Conservation (phyloP, 768 basidiomycete species). For the Mycena maculata region DNA sequence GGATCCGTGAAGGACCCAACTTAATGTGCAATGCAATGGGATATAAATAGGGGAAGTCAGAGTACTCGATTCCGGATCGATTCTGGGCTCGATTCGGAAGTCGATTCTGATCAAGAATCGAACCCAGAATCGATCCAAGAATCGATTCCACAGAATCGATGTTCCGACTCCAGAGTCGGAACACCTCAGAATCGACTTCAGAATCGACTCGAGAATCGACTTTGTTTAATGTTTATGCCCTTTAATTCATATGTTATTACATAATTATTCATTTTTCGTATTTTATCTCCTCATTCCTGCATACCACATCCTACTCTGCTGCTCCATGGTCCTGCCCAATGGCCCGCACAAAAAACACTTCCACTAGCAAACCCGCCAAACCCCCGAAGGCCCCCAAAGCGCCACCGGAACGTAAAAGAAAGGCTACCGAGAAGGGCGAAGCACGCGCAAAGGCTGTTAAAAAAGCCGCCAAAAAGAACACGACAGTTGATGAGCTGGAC, state of each 20-base stretch:
- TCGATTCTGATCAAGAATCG: constrained; percentile 3
- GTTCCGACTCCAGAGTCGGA: constrained; percentile 9
- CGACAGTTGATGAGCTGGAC: neutral
- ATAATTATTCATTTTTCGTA: neutral
- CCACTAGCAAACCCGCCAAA: too few species aligned
- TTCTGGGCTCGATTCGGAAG: neutral
- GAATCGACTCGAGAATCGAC: neutral
- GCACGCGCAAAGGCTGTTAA: neutral
- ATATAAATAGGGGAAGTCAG: constrained; percentile 23
- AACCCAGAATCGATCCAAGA: neutral
- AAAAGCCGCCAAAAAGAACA: neutral
- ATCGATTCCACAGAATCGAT: constrained; percentile 6
- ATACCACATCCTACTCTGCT: neutral
- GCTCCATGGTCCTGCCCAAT: neutral
- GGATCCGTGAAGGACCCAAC: too few species aligned
- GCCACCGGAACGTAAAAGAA: neutral
- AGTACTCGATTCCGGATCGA: neutral
- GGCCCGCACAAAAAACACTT: too few species aligned
- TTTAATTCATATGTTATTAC: neutral
- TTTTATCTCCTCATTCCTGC: too few species aligned
- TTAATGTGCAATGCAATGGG: too few species aligned
- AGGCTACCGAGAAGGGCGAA: neutral
- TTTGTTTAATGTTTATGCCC: too few species aligned
- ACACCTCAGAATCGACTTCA: neutral
- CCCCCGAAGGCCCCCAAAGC: neutral